A percentile compares a stretch with the other conserved stretches of the same genome.
Evolutionary conservation across 176 grass and related monocot species (phyloP).

Genomic region (Areca catechu): DNA sequence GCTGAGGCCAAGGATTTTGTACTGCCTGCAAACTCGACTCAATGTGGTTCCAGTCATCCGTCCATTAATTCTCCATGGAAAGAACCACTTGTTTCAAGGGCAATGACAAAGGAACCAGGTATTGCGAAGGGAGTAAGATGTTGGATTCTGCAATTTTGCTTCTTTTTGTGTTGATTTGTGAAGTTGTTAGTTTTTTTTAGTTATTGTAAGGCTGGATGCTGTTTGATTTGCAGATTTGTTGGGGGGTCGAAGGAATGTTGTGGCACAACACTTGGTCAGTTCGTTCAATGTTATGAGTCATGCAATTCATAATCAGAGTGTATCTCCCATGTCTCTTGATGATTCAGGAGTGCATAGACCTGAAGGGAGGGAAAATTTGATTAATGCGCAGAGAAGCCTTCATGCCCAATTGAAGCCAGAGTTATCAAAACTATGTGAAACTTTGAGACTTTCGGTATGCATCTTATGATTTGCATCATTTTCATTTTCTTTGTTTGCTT

Average conservation of each 20-base stretch:
- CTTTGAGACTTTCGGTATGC: conserved; percentile 65
- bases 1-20: conserved; percentile 17
- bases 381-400: conserved; percentile 45
- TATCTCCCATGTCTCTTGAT: conserved; percentile 14
- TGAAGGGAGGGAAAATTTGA: conserved; percentile 47
- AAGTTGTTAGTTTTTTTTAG: neutral
- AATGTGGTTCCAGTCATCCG: conserved; percentile 27
- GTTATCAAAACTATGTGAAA: conserved; percentile 48
- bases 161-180: neutral
- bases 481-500: conserved; percentile 8
- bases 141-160: neutral
- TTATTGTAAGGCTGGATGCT: neutral
- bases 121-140: neutral
- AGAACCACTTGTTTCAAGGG: conserved; percentile 34
- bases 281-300: too few species aligned
- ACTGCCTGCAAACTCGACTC: conserved; percentile 17
- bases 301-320: too few species aligned
- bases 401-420: conserved; percentile 58
- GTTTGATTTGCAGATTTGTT: conserved; percentile 3
- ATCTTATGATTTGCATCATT: neutral
- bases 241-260: neutral
- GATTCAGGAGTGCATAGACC: conserved; percentile 1
- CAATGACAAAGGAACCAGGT: neutral
- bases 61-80: conserved; percentile 38
- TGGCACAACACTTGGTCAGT: neutral